Percentiles rank a stretch among this genome's conserved stretches.
These are phyloP conservation scores for Sugiyamaella grinbergsii DNA, from an alignment of 1,139 yeast species.

Conservation along the genomic window DNA sequence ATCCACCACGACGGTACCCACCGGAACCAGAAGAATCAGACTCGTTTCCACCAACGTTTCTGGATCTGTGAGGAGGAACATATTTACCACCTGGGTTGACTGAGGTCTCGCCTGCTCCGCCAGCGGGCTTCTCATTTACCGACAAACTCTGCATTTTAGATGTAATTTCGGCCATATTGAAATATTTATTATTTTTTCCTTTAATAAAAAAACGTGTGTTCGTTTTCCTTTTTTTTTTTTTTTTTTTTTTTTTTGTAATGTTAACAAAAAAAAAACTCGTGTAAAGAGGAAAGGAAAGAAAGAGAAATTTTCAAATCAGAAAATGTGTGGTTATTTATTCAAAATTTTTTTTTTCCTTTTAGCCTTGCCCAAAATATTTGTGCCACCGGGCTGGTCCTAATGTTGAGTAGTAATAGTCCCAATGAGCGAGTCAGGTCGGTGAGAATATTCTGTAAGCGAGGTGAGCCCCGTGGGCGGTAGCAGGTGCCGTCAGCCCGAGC, in stretches of 20 bases:
- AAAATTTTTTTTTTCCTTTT: slow-evolving; percentile 10
- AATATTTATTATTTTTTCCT: slow-evolving; percentile 11
- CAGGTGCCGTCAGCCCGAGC: too few species aligned
- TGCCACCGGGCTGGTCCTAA: too few species aligned
- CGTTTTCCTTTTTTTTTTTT: background rate
- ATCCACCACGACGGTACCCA: slow-evolving; percentile 29
- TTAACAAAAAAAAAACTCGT: slow-evolving; percentile 19
- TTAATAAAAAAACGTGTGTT: background rate
- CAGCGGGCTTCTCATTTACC: slow-evolving; percentile 38
- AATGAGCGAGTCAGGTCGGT: too few species aligned
- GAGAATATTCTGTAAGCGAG: too few species aligned
- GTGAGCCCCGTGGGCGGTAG: too few species aligned
- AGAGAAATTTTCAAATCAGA: slow-evolving; percentile 4
- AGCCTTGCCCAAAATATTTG: background rate
- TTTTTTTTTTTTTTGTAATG: slow-evolving; percentile 10
- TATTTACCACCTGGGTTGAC: slow-evolving; percentile 40
- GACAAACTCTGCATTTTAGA: slow-evolving; percentile 50
- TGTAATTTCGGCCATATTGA: slow-evolving; percentile 49
- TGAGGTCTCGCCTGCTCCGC: slow-evolving; percentile 28
- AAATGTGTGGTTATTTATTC: slow-evolving; percentile 4
- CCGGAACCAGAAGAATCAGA: slow-evolving; percentile 23
- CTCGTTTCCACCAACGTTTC: slow-evolving; percentile 27
- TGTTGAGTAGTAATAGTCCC: too few species aligned
- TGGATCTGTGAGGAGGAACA: slow-evolving; percentile 68
- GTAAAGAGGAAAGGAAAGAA: slow-evolving; percentile 17